phyloP scores from a whole-genome alignment of 1,139 yeast species.

The Taiozyma sp. region DNA sequence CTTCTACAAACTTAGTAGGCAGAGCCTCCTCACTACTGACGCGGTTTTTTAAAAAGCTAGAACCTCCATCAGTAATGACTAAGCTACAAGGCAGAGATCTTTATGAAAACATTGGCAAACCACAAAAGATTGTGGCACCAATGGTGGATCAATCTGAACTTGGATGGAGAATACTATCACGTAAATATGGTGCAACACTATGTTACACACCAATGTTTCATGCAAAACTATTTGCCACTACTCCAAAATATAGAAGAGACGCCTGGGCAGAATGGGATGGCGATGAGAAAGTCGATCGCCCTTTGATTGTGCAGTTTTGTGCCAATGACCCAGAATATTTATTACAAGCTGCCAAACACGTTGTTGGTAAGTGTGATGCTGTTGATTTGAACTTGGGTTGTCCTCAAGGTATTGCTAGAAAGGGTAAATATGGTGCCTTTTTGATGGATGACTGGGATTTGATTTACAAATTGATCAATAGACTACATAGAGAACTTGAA shows the following conservation, averaged over 20 bases:
- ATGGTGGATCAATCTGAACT: slow-evolving; percentile 98
- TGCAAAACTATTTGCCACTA: slow-evolving; percentile 84
- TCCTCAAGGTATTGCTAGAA: slow-evolving; percentile 95
- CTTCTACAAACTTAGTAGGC: background rate
- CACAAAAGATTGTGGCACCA: slow-evolving; percentile 90
- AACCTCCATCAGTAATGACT: slow-evolving; percentile 10
- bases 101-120: slow-evolving; percentile 64
- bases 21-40: background rate
- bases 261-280: slow-evolving; percentile 83
- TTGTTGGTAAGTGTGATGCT: slow-evolving; percentile 86
- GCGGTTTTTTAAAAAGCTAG: background rate
- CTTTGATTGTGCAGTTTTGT: slow-evolving; percentile 89
- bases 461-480: slow-evolving; percentile 65
- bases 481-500: slow-evolving; percentile 65
- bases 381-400: slow-evolving; percentile 95
- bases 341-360: slow-evolving; percentile 74
- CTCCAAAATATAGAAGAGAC: slow-evolving; percentile 70
- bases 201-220: slow-evolving; percentile 98
- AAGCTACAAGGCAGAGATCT: slow-evolving; percentile 61
- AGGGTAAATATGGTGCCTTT: slow-evolving; percentile 94
- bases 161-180: slow-evolving; percentile 89
- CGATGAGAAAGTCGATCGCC: slow-evolving; percentile 59
- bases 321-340: slow-evolving; percentile 90
- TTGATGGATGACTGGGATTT: slow-evolving; percentile 97
- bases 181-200: slow-evolving; percentile 87